These are phyloP conservation scores for Fomitopsis pinicola DNA, from an alignment of 1,284 basidiomycete species.

Conservation along the genomic window DNA sequence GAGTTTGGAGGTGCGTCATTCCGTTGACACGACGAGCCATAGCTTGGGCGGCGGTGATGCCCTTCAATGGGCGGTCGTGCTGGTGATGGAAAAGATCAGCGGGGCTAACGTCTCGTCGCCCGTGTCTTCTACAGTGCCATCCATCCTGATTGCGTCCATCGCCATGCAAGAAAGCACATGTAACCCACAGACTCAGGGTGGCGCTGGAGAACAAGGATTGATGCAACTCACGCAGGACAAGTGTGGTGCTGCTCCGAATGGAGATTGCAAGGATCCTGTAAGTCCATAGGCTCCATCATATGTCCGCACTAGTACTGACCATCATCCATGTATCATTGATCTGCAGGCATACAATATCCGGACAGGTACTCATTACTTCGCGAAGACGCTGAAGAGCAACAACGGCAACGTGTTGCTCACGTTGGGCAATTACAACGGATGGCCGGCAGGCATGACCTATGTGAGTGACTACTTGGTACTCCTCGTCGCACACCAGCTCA, in stretches of 20 bases:
- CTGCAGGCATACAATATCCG: constrained; percentile 65
- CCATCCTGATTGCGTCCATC: constrained; percentile 79
- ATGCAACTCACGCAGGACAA: constrained; percentile 86
- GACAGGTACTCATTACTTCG: constrained; percentile 60
- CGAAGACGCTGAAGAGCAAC: constrained; percentile 44
- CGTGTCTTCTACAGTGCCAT: constrained; percentile 38
- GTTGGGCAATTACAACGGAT: constrained; percentile 81
- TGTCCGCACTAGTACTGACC: neutral
- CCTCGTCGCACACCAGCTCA: neutral
- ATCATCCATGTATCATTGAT: neutral
- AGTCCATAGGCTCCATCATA: constrained; percentile 20
- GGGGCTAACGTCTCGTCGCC: neutral
- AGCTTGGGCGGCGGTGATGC: no score
- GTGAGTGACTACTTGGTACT: constrained; percentile 33
- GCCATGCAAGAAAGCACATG: constrained; percentile 83
- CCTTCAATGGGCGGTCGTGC: no score
- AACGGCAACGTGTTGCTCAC: constrained; percentile 58
- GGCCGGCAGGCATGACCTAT: constrained; percentile 58
- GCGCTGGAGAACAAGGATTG: constrained; percentile 76
- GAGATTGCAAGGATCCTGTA: constrained; percentile 65
- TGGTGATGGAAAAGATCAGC: neutral
- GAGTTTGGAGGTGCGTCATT: constrained; percentile 41
- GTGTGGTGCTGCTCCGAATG: constrained; percentile 60
- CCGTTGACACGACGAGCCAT: neutral
- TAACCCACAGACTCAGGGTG: constrained; percentile 65